These are phyloP conservation scores for Psilocybe cyanescens DNA, from an alignment of 768 basidiomycete genomes.

Conservation along the genomic window DNA sequence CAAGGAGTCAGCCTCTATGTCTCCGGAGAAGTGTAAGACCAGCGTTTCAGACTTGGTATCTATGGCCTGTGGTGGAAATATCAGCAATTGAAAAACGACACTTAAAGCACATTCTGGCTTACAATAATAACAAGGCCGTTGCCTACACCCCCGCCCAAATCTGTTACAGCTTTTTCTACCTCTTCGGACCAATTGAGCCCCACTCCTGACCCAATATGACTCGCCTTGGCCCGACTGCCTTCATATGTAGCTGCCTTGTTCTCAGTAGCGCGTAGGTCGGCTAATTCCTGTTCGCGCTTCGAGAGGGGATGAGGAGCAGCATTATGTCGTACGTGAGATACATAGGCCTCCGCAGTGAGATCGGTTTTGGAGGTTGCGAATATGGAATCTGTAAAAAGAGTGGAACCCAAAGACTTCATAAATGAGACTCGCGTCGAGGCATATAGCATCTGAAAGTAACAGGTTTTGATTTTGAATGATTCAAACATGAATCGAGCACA, in stretches of 20 bases:
- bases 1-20: slow-evolving; percentile 47
- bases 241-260: slow-evolving; percentile 51
- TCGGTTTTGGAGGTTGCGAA: slow-evolving; percentile 79
- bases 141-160: slow-evolving; percentile 52
- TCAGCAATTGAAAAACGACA: background rate
- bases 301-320: slow-evolving; percentile 84
- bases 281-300: slow-evolving; percentile 81
- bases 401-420: slow-evolving; percentile 74
- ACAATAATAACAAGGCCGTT: slow-evolving; percentile 70
- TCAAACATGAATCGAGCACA: slow-evolving; percentile 25
- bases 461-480: background rate
- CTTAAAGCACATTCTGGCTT: slow-evolving; percentile 28
- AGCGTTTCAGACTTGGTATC: slow-evolving; percentile 68
- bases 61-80: slow-evolving; percentile 34
- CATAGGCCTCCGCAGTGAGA: slow-evolving; percentile 70
- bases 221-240: slow-evolving; percentile 58
- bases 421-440: slow-evolving; percentile 77
- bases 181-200: slow-evolving; percentile 72
- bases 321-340: slow-evolving; percentile 70
- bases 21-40: slow-evolving; percentile 41
- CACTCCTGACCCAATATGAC: slow-evolving; percentile 60
- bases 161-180: slow-evolving; percentile 64
- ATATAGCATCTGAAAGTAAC: slow-evolving; percentile 74
- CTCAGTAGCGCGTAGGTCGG: slow-evolving; percentile 77
- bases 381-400: slow-evolving; percentile 71